A percentile compares a stretch with the other conserved stretches of the same genome.
These are phyloP conservation scores for Rhizopogon roseolus DNA, from an alignment of 768 basidiomycete species.

Conservation along the genomic window DNA sequence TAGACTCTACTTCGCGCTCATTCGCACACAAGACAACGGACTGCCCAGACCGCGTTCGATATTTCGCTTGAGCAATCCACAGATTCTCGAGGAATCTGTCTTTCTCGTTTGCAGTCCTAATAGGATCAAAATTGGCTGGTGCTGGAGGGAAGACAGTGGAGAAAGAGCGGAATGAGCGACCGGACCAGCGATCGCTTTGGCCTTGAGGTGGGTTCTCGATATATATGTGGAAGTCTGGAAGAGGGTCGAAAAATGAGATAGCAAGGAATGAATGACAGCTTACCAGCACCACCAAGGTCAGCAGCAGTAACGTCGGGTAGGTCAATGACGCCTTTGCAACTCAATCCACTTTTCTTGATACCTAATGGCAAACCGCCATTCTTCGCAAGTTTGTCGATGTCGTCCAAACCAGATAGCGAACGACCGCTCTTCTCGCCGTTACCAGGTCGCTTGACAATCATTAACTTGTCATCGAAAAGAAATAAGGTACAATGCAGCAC, in stretches of 20 bases:
- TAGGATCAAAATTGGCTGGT: slow-evolving; percentile 61
- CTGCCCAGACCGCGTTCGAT: slow-evolving; percentile 67
- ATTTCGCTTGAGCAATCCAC: slow-evolving; percentile 83
- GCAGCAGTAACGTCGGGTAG: slow-evolving; percentile 79
- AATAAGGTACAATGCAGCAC: slow-evolving; percentile 83
- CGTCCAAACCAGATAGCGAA: slow-evolving; percentile 69
- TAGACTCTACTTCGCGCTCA: slow-evolving; percentile 72
- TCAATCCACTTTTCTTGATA: slow-evolving; percentile 77
- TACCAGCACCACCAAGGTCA: slow-evolving; percentile 84
- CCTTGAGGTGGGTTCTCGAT: slow-evolving; percentile 80
- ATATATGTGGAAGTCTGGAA: slow-evolving; percentile 80
- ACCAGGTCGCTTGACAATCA: slow-evolving; percentile 83
- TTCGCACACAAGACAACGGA: slow-evolving; percentile 68
- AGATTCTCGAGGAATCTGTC: slow-evolving; percentile 82
- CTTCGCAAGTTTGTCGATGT: slow-evolving; percentile 69
- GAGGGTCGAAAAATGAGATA: background rate
- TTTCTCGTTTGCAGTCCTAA: slow-evolving; percentile 62
- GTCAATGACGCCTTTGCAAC: slow-evolving; percentile 81
- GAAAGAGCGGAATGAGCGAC: slow-evolving; percentile 77
- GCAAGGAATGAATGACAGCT: slow-evolving; percentile 16
- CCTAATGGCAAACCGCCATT: slow-evolving; percentile 54
- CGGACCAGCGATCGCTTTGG: slow-evolving; percentile 83
- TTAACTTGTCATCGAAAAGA: slow-evolving; percentile 90
- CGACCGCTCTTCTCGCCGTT: slow-evolving; percentile 75
- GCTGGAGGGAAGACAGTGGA: slow-evolving; percentile 75